Evolutionary conservation across 2,329 filamentous ascomycete genomes (phyloP), one percentile per base, ranked within the genome.

Genomic region (Monosporascus sp.): DNA sequence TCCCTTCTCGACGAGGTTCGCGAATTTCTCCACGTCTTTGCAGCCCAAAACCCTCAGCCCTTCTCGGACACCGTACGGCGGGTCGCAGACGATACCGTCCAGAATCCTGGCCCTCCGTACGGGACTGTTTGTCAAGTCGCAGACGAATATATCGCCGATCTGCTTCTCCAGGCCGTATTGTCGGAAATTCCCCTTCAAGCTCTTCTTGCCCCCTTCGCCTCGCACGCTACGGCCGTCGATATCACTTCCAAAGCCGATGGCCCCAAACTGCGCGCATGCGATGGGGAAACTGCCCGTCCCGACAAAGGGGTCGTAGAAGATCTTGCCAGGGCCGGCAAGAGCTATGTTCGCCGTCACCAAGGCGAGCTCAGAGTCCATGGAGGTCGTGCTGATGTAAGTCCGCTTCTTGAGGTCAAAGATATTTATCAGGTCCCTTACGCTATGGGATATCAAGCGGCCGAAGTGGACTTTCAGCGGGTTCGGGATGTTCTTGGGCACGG

Each of bases 241-340:
- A 70, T 99, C 94, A 62, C 89, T 93, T 5, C 94, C 94, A 66
- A 90, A 87, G 1, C 86, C 84, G 16, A 88, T 69, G 1, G 92
- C 91, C 1, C 94, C 94, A 64, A 96, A 97, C 70, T 96, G 88
- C 2, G 92, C 88, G 62, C 89, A 93, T 0, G 94, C 91, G 24
- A 99, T 77, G 1, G 91, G 88, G 65, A 99, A 97, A 51, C 91
- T 93, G 5, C 93, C 94, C 0, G 94, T 97, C 5, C 94, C 94
- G 55, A 94, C 91, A 66, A 99, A 99, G 0, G 94, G 94, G 63
- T 99, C 94, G 65, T 93, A 97, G 63, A 96, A 89, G 2, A 97
- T 68, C 66, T 89, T 95, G 0, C 91, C 93, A 0, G 91, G 88
- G 0, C 76, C 86, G 0, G 91, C 91, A 16, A 89, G 82, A 0